Evolutionary conservation across 768 basidiomycete genomes (phyloP).

Genomic region (Lactarius pseudohatsudake): DNA sequence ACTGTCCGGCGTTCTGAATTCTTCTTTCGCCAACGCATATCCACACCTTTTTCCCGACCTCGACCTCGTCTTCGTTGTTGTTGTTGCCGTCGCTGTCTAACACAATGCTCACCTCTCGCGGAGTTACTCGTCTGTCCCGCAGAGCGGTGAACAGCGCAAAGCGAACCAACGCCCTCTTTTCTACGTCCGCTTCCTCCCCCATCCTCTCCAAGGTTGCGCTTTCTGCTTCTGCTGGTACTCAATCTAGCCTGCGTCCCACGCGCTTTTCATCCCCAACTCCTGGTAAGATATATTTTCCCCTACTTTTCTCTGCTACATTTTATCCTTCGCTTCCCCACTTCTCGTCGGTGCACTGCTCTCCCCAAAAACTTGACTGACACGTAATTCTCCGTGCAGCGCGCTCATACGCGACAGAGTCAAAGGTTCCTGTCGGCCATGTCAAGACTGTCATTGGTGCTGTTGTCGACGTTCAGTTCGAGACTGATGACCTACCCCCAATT

Average conservation of each 20-base stretch:
- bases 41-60: constrained; percentile 30
- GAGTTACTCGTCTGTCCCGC: constrained; percentile 84
- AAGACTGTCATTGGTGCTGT: constrained; percentile 99
- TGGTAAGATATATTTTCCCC: constrained; percentile 43
- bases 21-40: constrained; percentile 21
- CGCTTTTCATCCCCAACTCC: constrained; percentile 49
- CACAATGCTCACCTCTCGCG: constrained; percentile 85
- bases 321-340: constrained; percentile 4
- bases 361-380: constrained; percentile 29
- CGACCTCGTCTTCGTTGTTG: constrained; percentile 21
- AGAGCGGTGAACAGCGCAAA: constrained; percentile 75
- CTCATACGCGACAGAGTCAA: constrained; percentile 89
- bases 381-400: constrained; percentile 54
- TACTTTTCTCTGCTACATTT: constrained; percentile 3
- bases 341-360: constrained; percentile 26
- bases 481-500: constrained; percentile 93
- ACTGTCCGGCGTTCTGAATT: constrained; percentile 1
- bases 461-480: constrained; percentile 98
- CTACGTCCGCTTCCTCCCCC: constrained; percentile 57
- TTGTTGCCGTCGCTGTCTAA: constrained; percentile 35
- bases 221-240: constrained; percentile 46
- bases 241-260: constrained; percentile 49
- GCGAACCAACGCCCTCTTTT: constrained; percentile 79
- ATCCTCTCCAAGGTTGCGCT: constrained; percentile 53
- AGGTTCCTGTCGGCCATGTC: constrained; percentile 69